Percentiles rank a stretch among this genome's conserved stretches.
These are phyloP conservation scores for Globisporangium irregulare DNA, from an alignment of 352 stramenopile species.

Conservation along the genomic window DNA sequence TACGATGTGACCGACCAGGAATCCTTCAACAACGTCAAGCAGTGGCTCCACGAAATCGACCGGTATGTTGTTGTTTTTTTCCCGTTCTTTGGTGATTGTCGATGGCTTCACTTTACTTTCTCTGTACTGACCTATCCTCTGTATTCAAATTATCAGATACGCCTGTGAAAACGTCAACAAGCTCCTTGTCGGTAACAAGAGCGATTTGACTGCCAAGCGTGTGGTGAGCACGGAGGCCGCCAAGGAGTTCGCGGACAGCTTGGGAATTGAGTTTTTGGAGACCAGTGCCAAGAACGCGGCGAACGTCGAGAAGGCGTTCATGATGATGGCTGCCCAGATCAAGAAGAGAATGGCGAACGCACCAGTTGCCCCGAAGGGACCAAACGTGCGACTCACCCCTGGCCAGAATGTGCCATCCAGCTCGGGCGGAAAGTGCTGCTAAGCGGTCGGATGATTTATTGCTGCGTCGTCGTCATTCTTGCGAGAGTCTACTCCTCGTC, in stretches of 20 bases:
- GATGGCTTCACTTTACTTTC: neutral
- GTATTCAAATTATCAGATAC: constrained; percentile 68
- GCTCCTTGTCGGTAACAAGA: constrained; percentile 98
- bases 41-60: constrained; percentile 95
- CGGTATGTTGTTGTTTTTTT: constrained; percentile 30
- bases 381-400: constrained; percentile 54
- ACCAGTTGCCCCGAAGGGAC: constrained; percentile 59
- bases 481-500: constrained; percentile 9
- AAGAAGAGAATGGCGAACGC: constrained; percentile 91
- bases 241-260: constrained; percentile 88
- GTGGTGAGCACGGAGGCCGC: constrained; percentile 93
- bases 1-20: constrained; percentile 99
- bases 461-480: constrained; percentile 18
- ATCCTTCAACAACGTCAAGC: constrained; percentile 98
- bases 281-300: constrained; percentile 87
- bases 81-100: neutral
- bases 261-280: constrained; percentile 88
- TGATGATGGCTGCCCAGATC: constrained; percentile 92
- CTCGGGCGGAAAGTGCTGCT: constrained; percentile 81
- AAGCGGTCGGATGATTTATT: constrained; percentile 50
- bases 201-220: constrained; percentile 92
- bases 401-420: constrained; percentile 66
- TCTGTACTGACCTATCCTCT: neutral
- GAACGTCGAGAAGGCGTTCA: constrained; percentile 91
- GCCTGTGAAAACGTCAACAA: constrained; percentile 96